Conservation (phyloP, 345 rosid species). For the Pistacia vera region DNA sequence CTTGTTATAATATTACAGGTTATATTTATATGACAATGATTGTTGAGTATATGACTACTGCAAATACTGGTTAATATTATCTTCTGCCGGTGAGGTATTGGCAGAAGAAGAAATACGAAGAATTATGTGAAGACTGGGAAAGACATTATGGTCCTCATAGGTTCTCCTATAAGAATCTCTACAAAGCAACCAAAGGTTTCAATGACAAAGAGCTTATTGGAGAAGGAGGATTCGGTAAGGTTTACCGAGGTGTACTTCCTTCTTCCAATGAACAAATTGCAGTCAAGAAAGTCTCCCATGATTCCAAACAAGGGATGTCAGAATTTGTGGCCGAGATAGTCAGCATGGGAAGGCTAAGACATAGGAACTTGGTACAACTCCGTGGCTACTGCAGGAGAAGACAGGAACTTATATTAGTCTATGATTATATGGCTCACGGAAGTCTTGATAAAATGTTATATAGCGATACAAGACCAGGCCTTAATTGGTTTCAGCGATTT, state of each 20-base stretch:
- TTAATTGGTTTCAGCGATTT: slow-evolving; percentile 46
- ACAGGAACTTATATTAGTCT: slow-evolving; percentile 46
- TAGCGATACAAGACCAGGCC: slow-evolving; percentile 16
- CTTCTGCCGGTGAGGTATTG: too few species aligned
- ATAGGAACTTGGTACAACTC: slow-evolving; percentile 53
- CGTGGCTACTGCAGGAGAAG: slow-evolving; percentile 48
- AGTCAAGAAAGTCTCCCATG: slow-evolving; percentile 48
- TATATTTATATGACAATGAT: too few species aligned
- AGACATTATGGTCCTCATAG: slow-evolving; percentile 46
- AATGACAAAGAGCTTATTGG: slow-evolving; percentile 40
- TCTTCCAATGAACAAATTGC: slow-evolving; percentile 30
- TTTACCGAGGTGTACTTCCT: slow-evolving; percentile 44
- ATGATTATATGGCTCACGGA: slow-evolving; percentile 48
- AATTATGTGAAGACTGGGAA: slow-evolving; percentile 52
- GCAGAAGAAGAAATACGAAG: slow-evolving; percentile 33
- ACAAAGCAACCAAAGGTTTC: slow-evolving; percentile 50
- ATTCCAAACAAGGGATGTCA: slow-evolving; percentile 45
- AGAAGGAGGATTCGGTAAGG: slow-evolving; percentile 50
- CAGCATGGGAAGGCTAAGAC: slow-evolving; percentile 47
- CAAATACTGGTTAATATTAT: too few species aligned
- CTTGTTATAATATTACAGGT: too few species aligned
- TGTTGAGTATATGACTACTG: too few species aligned
- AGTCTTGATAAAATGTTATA: slow-evolving; percentile 49
- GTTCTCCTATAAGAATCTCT: slow-evolving; percentile 38
- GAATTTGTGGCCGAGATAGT: slow-evolving; percentile 53